Evolutionary conservation across 2,329 filamentous ascomycete species (phyloP), one percentile per base, ranked within the genome.

Genomic region (Aspergillus niger): DNA sequence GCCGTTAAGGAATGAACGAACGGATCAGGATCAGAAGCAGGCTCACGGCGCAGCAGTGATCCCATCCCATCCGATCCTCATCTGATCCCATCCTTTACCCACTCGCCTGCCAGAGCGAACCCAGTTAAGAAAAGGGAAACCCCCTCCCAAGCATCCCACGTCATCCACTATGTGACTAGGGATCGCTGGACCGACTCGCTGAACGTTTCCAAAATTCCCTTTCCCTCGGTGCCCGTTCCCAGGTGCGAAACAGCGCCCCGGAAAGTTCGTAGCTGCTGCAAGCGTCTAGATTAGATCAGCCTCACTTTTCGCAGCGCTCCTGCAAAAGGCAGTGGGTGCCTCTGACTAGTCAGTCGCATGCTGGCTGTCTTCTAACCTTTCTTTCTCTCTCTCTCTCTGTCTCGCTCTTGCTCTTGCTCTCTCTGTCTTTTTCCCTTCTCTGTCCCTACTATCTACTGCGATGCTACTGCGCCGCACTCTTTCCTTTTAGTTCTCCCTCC

Each of bases 291-390:
- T 55, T 55, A 55, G 26, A 56, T 55, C 60, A 64, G 63, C 63
- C 63, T 64, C 63, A 64, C 63, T 63, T 64, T 63, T 55, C 38
- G 38, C 53, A 32, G 39, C 43, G 53, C 39, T 26, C 53, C 53
- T 55, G 53, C 53, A 55, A 55, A 55, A 55, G 53, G 53, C 53
- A 32, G 39, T 65, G 67, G 32, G 67, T 60, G 36, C 54, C 60
- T 65, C 65, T 63, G 57, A 50, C 47, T 50, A 50, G 47, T 50
- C 47, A 17, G 60, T 60, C 63, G 62, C 39, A 43, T 61, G 39
- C 17, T 43, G 51, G 57, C 60, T 36, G 24, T 15, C 54, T 60
- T 49, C 50, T 55, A 52, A 59, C 20, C 44, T 55, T 48, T 39
- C 36, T 59, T n/a, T 44, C 10, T 48, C 41, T 58, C 39, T 39